These are phyloP conservation scores for Fusarium compactum DNA, from an alignment of 2,329 filamentous ascomycete species.

Conservation along the genomic window DNA sequence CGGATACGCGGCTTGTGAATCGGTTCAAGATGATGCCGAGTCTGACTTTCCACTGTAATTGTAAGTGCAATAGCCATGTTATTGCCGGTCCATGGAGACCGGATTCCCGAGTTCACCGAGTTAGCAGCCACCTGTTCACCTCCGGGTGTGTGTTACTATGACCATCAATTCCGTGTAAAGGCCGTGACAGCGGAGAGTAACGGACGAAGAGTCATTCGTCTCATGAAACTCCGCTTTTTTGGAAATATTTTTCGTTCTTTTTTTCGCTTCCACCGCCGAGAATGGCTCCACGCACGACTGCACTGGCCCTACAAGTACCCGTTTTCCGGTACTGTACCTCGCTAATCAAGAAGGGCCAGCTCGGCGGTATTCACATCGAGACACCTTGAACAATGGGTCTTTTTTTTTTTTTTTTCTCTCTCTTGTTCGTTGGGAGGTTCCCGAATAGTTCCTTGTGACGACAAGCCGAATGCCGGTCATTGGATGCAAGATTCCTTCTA, in stretches of 20 bases:
- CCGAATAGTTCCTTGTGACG: neutral
- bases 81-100: slow-evolving; percentile 18
- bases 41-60: slow-evolving; percentile 3
- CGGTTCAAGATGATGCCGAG: slow-evolving; percentile 31
- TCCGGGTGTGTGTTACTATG: neutral
- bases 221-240: slow-evolving; percentile 29
- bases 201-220: slow-evolving; percentile 34
- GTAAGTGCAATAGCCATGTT: slow-evolving; percentile 19
- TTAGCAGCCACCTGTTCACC: neutral
- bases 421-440: slow-evolving; percentile 2
- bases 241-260: slow-evolving; percentile 35
- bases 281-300: slow-evolving; percentile 17
- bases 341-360: slow-evolving; percentile 23
- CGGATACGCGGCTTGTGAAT: slow-evolving; percentile 34
- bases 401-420: neutral
- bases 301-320: neutral
- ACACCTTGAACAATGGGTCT: slow-evolving; percentile 21
- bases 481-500: slow-evolving; percentile 26
- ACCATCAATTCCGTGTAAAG: no score
- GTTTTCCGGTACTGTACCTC: slow-evolving; percentile 11
- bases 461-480: slow-evolving; percentile 5
- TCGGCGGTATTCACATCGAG: slow-evolving; percentile 31
- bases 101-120: slow-evolving; percentile 32
- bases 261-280: slow-evolving; percentile 34
- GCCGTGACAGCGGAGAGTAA: no score